phyloP scores from a whole-genome alignment of 768 basidiomycete species.

The Astraeus odoratus region DNA sequence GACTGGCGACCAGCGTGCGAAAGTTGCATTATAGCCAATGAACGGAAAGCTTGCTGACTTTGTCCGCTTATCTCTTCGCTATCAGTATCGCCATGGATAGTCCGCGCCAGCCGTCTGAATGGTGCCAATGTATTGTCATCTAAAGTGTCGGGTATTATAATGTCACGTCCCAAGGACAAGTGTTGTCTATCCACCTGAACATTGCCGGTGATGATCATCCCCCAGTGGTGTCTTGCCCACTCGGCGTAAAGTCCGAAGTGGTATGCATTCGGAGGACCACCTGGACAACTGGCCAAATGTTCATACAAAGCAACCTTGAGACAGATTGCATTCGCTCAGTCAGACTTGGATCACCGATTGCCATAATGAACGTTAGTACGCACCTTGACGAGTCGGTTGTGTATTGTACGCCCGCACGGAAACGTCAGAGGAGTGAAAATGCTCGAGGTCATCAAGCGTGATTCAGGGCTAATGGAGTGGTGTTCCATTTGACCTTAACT shows the following conservation, averaged over 20 bases:
- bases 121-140: conserved; percentile 38
- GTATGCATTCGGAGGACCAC: conserved; percentile 63
- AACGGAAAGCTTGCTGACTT: not conserved
- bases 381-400: conserved; percentile 53
- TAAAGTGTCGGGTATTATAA: conserved; percentile 46
- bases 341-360: not conserved
- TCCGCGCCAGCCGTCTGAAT: conserved; percentile 42
- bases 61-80: no score
- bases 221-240: conserved; percentile 79
- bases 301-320: conserved; percentile 86
- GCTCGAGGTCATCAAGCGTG: not conserved
- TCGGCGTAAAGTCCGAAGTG: conserved; percentile 61
- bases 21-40: conserved; percentile 72
- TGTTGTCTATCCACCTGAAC: conserved; percentile 61
- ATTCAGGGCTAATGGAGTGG: no score
- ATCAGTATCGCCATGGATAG: conserved; percentile 37
- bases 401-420: conserved; percentile 29
- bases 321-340: not conserved
- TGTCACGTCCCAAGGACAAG: conserved; percentile 65
- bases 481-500: no score
- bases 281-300: conserved; percentile 56
- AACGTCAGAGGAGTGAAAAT: conserved; percentile 23
- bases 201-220: conserved; percentile 85
- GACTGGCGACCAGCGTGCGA: conserved; percentile 84
- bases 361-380: not conserved